These are phyloP conservation scores for Pseudogymnoascus verrucosus DNA, from an alignment of 2,329 filamentous ascomycete genomes.

Conservation along the genomic window DNA sequence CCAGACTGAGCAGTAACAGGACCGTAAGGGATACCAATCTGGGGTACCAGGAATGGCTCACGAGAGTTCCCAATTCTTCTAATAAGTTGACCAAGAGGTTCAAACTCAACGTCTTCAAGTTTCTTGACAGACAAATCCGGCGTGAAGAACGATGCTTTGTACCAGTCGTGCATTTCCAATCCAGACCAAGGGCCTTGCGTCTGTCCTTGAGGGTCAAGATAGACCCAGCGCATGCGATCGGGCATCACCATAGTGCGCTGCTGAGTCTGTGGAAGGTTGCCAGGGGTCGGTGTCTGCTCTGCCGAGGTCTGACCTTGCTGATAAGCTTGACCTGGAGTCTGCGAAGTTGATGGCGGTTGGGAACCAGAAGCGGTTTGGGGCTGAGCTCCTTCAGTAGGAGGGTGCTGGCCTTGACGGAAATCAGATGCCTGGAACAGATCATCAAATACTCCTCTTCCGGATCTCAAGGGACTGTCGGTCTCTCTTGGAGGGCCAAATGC, in stretches of 20 bases:
- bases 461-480: slow-evolving; percentile 50
- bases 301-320: slow-evolving; percentile 27
- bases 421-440: slow-evolving; percentile 31
- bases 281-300: slow-evolving; percentile 47
- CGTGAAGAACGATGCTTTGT: slow-evolving; percentile 96
- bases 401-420: slow-evolving; percentile 19
- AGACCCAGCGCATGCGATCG: slow-evolving; percentile 97
- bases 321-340: slow-evolving; percentile 22
- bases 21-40: slow-evolving; percentile 91
- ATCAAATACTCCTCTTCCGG: slow-evolving; percentile 47
- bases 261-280: slow-evolving; percentile 58
- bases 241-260: slow-evolving; percentile 97
- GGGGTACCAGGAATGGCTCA: slow-evolving; percentile 93
- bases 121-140: slow-evolving; percentile 92
- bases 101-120: slow-evolving; percentile 86
- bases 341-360: slow-evolving; percentile 18
- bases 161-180: slow-evolving; percentile 99
- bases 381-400: slow-evolving; percentile 22
- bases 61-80: slow-evolving; percentile 93
- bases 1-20: slow-evolving; percentile 46
- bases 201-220: slow-evolving; percentile 86
- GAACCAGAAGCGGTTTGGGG: slow-evolving; percentile 18
- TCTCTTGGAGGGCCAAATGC: slow-evolving; percentile 50
- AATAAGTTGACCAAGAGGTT: slow-evolving; percentile 90
- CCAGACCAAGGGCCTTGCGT: slow-evolving; percentile 93